Base-by-base conservation (phyloP, 345 rosid species). In the Cardamine occulta region DNA sequence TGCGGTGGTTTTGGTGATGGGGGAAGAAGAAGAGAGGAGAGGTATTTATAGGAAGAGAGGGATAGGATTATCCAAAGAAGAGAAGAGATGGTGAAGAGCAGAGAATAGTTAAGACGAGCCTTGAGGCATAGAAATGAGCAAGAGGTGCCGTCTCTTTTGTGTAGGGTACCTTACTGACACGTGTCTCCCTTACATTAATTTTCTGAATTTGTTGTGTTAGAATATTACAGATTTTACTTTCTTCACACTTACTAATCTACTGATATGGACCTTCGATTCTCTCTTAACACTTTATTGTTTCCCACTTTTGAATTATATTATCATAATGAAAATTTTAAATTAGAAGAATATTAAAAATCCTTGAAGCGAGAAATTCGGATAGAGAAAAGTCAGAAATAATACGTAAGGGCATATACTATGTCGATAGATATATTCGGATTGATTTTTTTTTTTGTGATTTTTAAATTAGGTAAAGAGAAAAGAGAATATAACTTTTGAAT, bases 401-500 rank as follows among this genome's bases (percentile, higher is more conserved):
- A 63, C 34, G 66, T 76, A 70, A 32, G 52, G 24, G 71, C 75
- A 76, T 70, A 76, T 69, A 63, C 69, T 40, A 44, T 68, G 66
- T 24, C 47, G 71, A 70, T 76, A 63, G 44, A 59, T 75, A 32
- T 76, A 76, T 70, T 77, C 80, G 54, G 29, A 63, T 55, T 45
- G 55, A 44, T 6, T 4, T 47, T 10, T 37, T 68, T 68, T 39
- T 10, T 68, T 35, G 66, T 70, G 66, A 26, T 63, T 70, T 63
- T 55, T 13, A 45, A 24, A 77, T 70, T 55, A 35, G 68, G 34
- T 63, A 70, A 63, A 77, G 75, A 53, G 64, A 31, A 59, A 53
- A 76, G 23, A 77, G 71, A 63, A 77, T 76, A 63, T 76, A 63
- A 70, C 66, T 70, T 70, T 70, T 66, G 66, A 77, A 77, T 77